These are phyloP conservation scores for Apostasia shenzhenica DNA, from an alignment of 106 monocot species.

Conservation along the genomic window DNA sequence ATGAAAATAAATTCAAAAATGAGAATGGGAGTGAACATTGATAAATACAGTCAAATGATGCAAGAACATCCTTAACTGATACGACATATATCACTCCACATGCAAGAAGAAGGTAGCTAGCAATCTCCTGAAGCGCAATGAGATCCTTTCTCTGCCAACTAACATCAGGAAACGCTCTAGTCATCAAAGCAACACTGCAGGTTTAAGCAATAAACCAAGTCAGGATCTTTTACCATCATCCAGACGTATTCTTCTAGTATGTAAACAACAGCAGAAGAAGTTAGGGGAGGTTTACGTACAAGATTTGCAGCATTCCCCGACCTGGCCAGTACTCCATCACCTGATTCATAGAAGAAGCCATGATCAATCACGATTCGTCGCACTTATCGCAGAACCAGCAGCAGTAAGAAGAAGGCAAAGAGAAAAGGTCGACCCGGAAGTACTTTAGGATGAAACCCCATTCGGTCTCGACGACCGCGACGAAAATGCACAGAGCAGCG, in stretches of 20 bases:
- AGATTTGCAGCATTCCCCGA: slow-evolving; percentile 96
- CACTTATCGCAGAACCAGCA: background rate
- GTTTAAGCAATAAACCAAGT: slow-evolving; percentile 3
- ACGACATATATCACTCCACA: slow-evolving; percentile 79
- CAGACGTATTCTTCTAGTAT: background rate
- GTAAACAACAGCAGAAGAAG: background rate
- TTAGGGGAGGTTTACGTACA: slow-evolving; percentile 41
- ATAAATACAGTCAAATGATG: background rate
- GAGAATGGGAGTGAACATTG: background rate
- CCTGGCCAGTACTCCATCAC: slow-evolving; percentile 85
- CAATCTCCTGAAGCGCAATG: slow-evolving; percentile 72
- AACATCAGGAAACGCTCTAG: slow-evolving; percentile 75
- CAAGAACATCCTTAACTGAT: slow-evolving; percentile 40
- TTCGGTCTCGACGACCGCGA: slow-evolving; percentile 72
- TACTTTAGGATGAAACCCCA: slow-evolving; percentile 74
- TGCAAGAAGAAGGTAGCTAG: slow-evolving; percentile 78
- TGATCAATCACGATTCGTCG: background rate
- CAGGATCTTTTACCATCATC: background rate
- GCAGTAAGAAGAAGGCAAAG: background rate
- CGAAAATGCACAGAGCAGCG: slow-evolving; percentile 63
- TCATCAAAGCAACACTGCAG: slow-evolving; percentile 92
- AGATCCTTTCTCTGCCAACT: slow-evolving; percentile 31
- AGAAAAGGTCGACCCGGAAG: slow-evolving; percentile 34
- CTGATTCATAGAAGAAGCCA: slow-evolving; percentile 21
- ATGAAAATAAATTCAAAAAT: background rate